Conservation (phyloP, 768 basidiomycete genomes). For the Agrocybe pediades region DNA sequence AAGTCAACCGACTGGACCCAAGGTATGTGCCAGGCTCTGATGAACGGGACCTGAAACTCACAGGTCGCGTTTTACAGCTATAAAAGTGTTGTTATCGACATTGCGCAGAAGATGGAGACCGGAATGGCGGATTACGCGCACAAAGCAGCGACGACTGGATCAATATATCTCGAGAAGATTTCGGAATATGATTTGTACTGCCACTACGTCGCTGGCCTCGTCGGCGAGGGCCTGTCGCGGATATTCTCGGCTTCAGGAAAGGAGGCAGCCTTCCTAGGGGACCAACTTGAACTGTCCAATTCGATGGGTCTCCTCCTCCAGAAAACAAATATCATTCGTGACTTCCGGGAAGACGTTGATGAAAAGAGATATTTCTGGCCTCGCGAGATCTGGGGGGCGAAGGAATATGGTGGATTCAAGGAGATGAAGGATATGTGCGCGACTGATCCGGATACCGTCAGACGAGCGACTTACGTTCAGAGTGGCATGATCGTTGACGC, state of each 20-base stretch:
- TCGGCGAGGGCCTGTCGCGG: slow-evolving; percentile 92
- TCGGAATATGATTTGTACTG: slow-evolving; percentile 96
- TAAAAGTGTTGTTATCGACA: slow-evolving; percentile 79
- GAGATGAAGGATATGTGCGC: slow-evolving; percentile 68
- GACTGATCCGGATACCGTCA: slow-evolving; percentile 47
- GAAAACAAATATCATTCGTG: slow-evolving; percentile 98
- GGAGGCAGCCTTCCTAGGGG: slow-evolving; percentile 71
- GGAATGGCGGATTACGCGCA: slow-evolving; percentile 98
- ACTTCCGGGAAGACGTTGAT: slow-evolving; percentile 90
- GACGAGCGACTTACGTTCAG: slow-evolving; percentile 78
- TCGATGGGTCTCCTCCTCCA: slow-evolving; percentile 95
- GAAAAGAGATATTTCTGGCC: slow-evolving; percentile 93
- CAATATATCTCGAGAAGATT: slow-evolving; percentile 71
- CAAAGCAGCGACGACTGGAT: slow-evolving; percentile 70
- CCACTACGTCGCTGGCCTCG: slow-evolving; percentile 97
- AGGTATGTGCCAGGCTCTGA: slow-evolving; percentile 44
- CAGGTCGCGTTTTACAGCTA: slow-evolving; percentile 45
- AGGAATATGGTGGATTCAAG: slow-evolving; percentile 61
- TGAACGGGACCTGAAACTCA: not conserved
- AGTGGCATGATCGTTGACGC: slow-evolving; percentile 91
- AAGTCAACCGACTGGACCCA: slow-evolving; percentile 69
- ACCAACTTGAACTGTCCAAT: slow-evolving; percentile 87
- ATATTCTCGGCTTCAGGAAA: slow-evolving; percentile 86
- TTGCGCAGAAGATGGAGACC: slow-evolving; percentile 81
- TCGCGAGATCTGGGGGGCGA: slow-evolving; percentile 80